Conservation (phyloP, 2,329 filamentous ascomycete genomes). For the Bipolaris cookei region DNA sequence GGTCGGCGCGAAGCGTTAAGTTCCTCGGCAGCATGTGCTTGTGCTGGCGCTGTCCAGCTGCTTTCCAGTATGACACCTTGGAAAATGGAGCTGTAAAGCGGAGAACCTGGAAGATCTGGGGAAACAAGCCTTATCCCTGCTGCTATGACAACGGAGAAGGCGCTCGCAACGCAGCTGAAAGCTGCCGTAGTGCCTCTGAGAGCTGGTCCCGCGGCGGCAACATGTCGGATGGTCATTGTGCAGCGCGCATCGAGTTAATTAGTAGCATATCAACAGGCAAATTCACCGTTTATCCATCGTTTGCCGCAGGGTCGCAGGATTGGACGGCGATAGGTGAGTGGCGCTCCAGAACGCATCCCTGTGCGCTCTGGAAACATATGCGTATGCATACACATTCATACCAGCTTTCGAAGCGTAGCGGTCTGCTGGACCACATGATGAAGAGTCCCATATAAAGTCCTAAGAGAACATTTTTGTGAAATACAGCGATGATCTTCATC, state of each 20-base stretch:
- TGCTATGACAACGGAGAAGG: not conserved
- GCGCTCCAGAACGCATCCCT: not conserved
- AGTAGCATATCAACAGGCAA: not conserved
- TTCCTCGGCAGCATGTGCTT: slow-evolving; percentile 21
- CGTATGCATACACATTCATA: not conserved
- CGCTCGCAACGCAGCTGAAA: not conserved
- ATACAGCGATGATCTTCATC: not conserved
- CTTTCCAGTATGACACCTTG: not conserved
- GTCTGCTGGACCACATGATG: not conserved
- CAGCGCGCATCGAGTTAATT: not conserved
- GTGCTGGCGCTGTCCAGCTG: not conserved
- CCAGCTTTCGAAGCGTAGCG: not conserved
- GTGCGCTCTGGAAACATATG: not conserved
- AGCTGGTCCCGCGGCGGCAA: not conserved
- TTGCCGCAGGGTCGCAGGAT: not conserved
- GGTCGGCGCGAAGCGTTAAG: slow-evolving; percentile 8
- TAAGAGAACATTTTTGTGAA: not conserved
- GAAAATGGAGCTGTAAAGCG: slow-evolving; percentile 1
- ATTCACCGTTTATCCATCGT: not conserved
- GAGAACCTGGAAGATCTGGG: slow-evolving; percentile 16
- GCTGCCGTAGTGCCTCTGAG: not conserved
- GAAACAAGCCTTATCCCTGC: slow-evolving; percentile 13
- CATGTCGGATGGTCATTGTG: not conserved
- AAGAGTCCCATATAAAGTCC: not conserved
- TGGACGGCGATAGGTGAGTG: not conserved